phyloP scores from a whole-genome alignment of 352 stramenopile genomes.

The Lagenidium giganteum region DNA sequence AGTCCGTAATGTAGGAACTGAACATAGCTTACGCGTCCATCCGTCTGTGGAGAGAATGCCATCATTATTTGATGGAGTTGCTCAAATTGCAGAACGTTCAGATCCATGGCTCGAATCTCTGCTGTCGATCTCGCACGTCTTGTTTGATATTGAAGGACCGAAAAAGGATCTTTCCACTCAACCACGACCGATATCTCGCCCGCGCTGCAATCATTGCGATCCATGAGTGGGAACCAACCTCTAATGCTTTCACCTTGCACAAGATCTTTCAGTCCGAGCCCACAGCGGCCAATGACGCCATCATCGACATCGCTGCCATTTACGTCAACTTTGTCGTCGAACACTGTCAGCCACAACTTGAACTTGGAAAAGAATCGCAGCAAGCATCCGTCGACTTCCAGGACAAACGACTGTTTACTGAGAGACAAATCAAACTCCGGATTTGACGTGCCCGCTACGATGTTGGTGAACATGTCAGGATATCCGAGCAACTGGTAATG shows the following conservation, averaged over 20 bases:
- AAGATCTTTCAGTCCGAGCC: constrained; percentile 61
- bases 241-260: constrained; percentile 61
- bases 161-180: constrained; percentile 74
- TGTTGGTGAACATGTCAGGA: constrained; percentile 86
- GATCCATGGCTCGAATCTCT: constrained; percentile 25
- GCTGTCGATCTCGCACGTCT: too few relatives aligned
- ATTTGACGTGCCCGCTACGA: constrained; percentile 46
- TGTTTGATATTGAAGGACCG: constrained; percentile 38
- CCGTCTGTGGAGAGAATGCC: constrained; percentile 49
- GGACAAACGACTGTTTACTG: constrained; percentile 54
- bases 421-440: constrained; percentile 74
- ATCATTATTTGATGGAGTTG: constrained; percentile 61
- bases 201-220: constrained; percentile 42
- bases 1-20: constrained; percentile 59
- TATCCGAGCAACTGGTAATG: constrained; percentile 90
- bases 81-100: constrained; percentile 61
- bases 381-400: constrained; percentile 70
- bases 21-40: constrained; percentile 66
- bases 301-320: constrained; percentile 29
- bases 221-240: constrained; percentile 67
- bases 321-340: constrained; percentile 68
- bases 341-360: constrained; percentile 76
- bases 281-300: constrained; percentile 69
- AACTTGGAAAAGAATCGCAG: constrained; percentile 84
- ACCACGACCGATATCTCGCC: constrained; percentile 72